These are phyloP conservation scores for Suhomyces vadensis DNA, from an alignment of 805 yeast genomes.

Conservation along the genomic window DNA sequence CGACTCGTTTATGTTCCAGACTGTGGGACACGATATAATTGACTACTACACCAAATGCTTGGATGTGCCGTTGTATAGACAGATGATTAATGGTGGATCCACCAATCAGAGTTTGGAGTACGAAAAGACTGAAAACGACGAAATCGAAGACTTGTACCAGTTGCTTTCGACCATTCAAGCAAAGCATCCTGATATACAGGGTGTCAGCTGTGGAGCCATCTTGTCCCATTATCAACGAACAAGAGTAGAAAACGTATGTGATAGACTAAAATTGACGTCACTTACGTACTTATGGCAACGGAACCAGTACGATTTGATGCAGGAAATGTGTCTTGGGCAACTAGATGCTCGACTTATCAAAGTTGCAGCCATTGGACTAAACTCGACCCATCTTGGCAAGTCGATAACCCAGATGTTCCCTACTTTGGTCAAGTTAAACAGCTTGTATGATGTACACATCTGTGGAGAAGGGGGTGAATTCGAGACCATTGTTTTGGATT, in stretches of 20 bases:
- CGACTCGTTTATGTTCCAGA: constrained; percentile 96
- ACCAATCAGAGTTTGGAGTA: constrained; percentile 71
- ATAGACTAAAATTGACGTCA: constrained; percentile 63
- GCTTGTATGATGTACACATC: constrained; percentile 77
- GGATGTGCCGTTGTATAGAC: constrained; percentile 78
- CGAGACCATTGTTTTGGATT: constrained; percentile 89
- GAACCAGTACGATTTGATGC: constrained; percentile 74
- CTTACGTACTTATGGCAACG: constrained; percentile 90
- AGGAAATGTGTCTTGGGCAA: constrained; percentile 69
- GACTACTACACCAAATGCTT: constrained; percentile 65
- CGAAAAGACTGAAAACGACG: constrained; percentile 67
- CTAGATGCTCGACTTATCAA: constrained; percentile 84
- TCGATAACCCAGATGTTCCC: constrained; percentile 63
- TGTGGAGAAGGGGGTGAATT: constrained; percentile 99
- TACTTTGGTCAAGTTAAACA: constrained; percentile 55
- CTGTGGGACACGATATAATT: constrained; percentile 88
- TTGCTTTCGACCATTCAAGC: constrained; percentile 51
- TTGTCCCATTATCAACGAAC: constrained; percentile 93
- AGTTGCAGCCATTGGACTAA: constrained; percentile 90
- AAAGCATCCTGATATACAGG: constrained; percentile 71
- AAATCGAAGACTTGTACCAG: constrained; percentile 76
- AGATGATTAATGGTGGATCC: constrained; percentile 61
- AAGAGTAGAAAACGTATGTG: constrained; percentile 89
- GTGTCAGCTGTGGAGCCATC: constrained; percentile 94
- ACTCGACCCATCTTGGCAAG: constrained; percentile 65